Percentiles rank a stretch among this genome's conserved stretches.
Conservation (phyloP, 768 basidiomycete genomes). For the Antrodiella citrinella region DNA sequence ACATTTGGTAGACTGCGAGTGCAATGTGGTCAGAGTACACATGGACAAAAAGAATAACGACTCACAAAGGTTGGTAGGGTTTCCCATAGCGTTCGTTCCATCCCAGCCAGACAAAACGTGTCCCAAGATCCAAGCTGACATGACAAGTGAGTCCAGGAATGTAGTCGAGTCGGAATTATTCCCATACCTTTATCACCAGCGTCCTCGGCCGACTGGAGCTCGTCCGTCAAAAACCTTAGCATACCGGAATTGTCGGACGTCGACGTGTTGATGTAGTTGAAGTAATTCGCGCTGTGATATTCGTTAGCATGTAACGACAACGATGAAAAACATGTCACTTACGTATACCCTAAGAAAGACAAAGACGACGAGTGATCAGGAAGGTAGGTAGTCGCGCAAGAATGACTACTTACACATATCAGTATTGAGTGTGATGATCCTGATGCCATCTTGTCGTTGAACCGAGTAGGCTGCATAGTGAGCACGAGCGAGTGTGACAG, state of each 20-base stretch:
- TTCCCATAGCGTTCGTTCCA: slow-evolving; percentile 52
- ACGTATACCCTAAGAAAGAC: no score
- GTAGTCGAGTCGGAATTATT: not conserved
- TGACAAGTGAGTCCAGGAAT: not conserved
- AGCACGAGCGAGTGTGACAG: slow-evolving; percentile 46
- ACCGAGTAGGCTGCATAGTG: slow-evolving; percentile 75
- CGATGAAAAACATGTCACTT: no score
- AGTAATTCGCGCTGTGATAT: slow-evolving; percentile 49
- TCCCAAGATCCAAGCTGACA: slow-evolving; percentile 43
- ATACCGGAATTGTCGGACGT: slow-evolving; percentile 65
- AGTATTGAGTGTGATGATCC: slow-evolving; percentile 70
- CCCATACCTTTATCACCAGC: slow-evolving; percentile 58
- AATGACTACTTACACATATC: slow-evolving; percentile 50
- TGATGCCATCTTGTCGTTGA: slow-evolving; percentile 52
- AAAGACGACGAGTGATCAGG: no score
- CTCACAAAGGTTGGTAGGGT: slow-evolving; percentile 67
- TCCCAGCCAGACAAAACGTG: slow-evolving; percentile 65
- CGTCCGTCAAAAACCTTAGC: slow-evolving; percentile 70
- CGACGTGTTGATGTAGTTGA: slow-evolving; percentile 72
- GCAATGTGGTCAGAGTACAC: slow-evolving; percentile 9
- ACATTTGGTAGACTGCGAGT: slow-evolving; percentile 42
- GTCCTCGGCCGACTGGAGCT: slow-evolving; percentile 74
- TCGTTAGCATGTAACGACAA: not conserved
- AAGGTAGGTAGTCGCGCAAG: no score
- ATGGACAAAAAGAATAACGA: slow-evolving; percentile 6